These are phyloP conservation scores for Aristolochia fimbriata DNA, from an alignment of 164 flowering plant genomes.

Conservation along the genomic window DNA sequence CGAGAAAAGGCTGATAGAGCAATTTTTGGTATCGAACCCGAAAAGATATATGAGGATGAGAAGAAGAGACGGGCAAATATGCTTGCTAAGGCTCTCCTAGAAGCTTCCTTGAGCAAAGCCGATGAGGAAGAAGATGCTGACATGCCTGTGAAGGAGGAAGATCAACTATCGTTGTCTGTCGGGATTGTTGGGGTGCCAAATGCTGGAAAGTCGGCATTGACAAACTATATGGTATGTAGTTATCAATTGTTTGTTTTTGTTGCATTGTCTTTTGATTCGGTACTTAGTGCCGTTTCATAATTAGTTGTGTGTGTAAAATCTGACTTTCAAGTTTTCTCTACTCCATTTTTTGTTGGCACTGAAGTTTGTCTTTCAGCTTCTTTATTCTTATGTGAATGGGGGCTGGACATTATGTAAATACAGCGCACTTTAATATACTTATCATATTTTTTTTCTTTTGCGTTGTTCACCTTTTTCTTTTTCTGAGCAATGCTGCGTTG, in stretches of 20 bases:
- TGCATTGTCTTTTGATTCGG: background rate
- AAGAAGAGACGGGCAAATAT: slow-evolving; percentile 23
- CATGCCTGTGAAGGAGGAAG: slow-evolving; percentile 61
- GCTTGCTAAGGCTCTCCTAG: slow-evolving; percentile 58
- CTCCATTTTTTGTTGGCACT: background rate
- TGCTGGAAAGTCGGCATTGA: slow-evolving; percentile 91
- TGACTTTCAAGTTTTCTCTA: background rate
- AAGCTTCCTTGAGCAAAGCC: slow-evolving; percentile 41
- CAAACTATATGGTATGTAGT: slow-evolving; percentile 68
- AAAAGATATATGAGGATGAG: slow-evolving; percentile 17
- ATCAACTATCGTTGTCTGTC: slow-evolving; percentile 79
- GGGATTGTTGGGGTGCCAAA: slow-evolving; percentile 96
- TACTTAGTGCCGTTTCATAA: background rate
- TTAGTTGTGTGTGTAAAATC: too few relatives aligned
- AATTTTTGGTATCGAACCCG: slow-evolving; percentile 27
- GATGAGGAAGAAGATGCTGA: slow-evolving; percentile 34
- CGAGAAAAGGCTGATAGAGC: slow-evolving; percentile 40
- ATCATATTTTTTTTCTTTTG: too few relatives aligned
- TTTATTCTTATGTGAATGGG: background rate
- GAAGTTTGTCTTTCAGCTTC: background rate
- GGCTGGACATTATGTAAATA: too few relatives aligned
- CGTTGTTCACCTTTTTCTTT: too few relatives aligned
- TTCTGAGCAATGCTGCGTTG: too few relatives aligned
- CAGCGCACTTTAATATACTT: too few relatives aligned
- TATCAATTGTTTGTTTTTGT: background rate